A percentile compares a stretch with the other conserved stretches of the same genome.
Conservation (phyloP, 108 stramenopile genomes). For the Cylindrotheca closterium region DNA sequence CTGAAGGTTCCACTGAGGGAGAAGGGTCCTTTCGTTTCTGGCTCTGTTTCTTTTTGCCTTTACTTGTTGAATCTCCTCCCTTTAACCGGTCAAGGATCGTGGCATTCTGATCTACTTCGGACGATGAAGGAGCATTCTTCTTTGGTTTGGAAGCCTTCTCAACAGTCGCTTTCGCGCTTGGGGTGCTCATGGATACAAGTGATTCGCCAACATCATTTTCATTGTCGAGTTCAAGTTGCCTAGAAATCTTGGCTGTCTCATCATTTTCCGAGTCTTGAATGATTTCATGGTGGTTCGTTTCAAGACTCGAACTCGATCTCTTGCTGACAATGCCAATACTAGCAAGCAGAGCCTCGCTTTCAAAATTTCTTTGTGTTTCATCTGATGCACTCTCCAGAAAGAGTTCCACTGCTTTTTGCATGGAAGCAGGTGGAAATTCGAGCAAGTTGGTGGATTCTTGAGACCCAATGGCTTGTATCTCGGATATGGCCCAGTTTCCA, state of each 20-base stretch:
- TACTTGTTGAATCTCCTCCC: background rate
- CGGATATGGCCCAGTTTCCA: constrained; percentile 16
- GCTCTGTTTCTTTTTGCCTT: constrained; percentile 2
- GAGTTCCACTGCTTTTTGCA: background rate
- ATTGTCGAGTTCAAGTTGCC: background rate
- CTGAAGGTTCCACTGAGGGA: background rate
- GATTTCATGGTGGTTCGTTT: constrained; percentile 1
- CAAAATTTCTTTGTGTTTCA: constrained; percentile 4
- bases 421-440: background rate
- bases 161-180: no score
- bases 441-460: constrained; percentile 5
- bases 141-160: background rate
- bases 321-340: background rate
- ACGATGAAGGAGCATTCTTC: background rate
- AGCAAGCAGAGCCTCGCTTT: background rate
- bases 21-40: background rate
- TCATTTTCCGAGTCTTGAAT: background rate
- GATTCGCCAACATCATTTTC: constrained; percentile 12
- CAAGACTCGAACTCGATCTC: background rate
- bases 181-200: background rate
- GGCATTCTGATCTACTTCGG: background rate
- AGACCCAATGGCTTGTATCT: background rate
- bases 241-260: background rate
- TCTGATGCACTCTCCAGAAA: background rate
- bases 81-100: constrained; percentile 9